phyloP scores from a whole-genome alignment of 129 eudicot genomes.

The Tanacetum coccineum region DNA sequence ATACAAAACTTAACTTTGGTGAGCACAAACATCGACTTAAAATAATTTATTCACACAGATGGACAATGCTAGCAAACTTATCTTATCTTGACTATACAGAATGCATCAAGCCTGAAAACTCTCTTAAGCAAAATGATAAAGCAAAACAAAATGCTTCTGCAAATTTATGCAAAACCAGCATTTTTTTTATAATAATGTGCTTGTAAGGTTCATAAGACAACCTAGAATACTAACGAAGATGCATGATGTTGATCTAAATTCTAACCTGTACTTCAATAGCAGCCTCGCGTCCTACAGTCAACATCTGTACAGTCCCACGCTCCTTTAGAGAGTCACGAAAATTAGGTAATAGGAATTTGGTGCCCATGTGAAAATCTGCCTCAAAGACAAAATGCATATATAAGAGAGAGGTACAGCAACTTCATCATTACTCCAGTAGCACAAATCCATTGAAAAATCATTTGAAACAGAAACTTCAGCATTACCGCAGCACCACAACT shows the following conservation, averaged over 20 bases:
- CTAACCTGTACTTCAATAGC: slow-evolving; percentile 94
- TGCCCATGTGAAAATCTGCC: slow-evolving; percentile 78
- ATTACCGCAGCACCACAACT: slow-evolving; percentile 90
- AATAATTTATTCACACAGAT: too few relatives aligned
- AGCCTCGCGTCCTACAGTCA: slow-evolving; percentile 97
- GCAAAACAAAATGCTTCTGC: too few relatives aligned
- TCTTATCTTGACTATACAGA: too few relatives aligned
- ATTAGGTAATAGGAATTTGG: slow-evolving; percentile 73
- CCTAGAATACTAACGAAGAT: slow-evolving; percentile 6
- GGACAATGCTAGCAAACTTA: too few relatives aligned
- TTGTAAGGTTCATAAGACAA: background rate
- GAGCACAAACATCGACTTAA: too few relatives aligned
- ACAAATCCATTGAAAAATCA: slow-evolving; percentile 37
- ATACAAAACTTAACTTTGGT: too few relatives aligned
- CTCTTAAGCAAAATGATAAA: too few relatives aligned
- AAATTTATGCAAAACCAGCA: too few relatives aligned
- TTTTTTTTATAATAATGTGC: too few relatives aligned
- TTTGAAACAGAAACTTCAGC: slow-evolving; percentile 59
- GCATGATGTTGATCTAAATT: slow-evolving; percentile 4
- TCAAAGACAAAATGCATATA: slow-evolving; percentile 48
- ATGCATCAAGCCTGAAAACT: too few relatives aligned
- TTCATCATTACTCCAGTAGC: slow-evolving; percentile 48
- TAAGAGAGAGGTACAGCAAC: slow-evolving; percentile 45
- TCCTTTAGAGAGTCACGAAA: slow-evolving; percentile 85
- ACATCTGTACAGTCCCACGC: slow-evolving; percentile 87